Base-by-base conservation (phyloP, 2,329 filamentous ascomycete species). In the Torrubiellomyces zombiae region DNA sequence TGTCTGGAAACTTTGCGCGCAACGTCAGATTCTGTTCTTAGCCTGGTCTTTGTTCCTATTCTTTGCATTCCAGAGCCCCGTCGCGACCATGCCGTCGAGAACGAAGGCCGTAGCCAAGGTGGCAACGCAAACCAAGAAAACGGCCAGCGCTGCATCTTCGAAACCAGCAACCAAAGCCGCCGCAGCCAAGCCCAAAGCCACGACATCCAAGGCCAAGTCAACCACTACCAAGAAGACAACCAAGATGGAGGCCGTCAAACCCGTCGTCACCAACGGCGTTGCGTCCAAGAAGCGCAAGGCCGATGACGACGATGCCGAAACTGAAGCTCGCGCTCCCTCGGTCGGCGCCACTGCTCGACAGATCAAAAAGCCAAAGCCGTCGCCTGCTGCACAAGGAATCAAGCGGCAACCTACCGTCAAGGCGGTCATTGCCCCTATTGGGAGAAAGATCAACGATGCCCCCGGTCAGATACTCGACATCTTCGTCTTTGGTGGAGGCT, bases 341-440 rank as follows among this genome's bases (percentile, higher is more conserved):
- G n/a, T n/a, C n/a, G n/a, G n/a, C n/a, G 25, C 25, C 6, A 35
- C 33, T 9, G 23, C 13, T 16, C 26, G 28, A 21, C 73, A 40
- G 74, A 74, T 43, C 72, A 74, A 29, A 66, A 67, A 37, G 44
- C 42, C 39, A 62, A 75, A 80, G 45, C n/a, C n/a, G n/a, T n/a
- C n/a, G n/a, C n/a, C n/a, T n/a, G n/a, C n/a, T n/a, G n/a, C n/a
- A n/a, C n/a, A n/a, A n/a, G n/a, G n/a, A n/a, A n/a, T n/a, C n/a
- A n/a, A n/a, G n/a, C n/a, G n/a, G n/a, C n/a, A n/a, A n/a, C n/a
- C n/a, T n/a, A n/a, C n/a, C n/a, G n/a, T n/a, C n/a, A n/a, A n/a
- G n/a, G n/a, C n/a, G n/a, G n/a, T n/a, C n/a, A n/a, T n/a, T n/a
- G n/a, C n/a, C n/a, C n/a, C n/a, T n/a, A n/a, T n/a, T n/a, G n/a